phyloP scores from a whole-genome alignment of 352 stramenopile species.

The Phytophthora pisi region DNA sequence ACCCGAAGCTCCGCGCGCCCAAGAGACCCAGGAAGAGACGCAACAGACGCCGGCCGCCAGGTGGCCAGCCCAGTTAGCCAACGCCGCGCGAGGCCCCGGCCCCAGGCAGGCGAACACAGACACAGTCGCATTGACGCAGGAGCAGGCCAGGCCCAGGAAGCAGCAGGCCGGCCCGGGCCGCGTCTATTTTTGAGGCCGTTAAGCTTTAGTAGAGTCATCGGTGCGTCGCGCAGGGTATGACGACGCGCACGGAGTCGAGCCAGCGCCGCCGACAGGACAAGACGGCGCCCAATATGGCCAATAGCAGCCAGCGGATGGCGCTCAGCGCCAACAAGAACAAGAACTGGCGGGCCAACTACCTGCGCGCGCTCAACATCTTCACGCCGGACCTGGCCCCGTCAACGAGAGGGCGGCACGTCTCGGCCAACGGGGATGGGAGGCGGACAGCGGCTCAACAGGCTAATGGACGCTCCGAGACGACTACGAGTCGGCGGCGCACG shows the following conservation, averaged over 20 bases:
- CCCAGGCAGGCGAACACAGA: background rate
- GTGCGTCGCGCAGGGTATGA: constrained; percentile 10
- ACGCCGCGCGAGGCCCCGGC: background rate
- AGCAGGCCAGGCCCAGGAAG: background rate
- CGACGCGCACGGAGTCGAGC: constrained; percentile 4
- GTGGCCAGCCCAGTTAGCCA: constrained; percentile 9
- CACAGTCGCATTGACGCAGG: background rate
- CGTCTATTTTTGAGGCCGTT: constrained; percentile 11
- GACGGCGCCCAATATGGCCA: constrained; percentile 19
- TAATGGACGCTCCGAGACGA: constrained; percentile 7
- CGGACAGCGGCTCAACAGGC: background rate
- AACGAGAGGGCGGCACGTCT: constrained; percentile 14
- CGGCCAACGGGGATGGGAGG: background rate
- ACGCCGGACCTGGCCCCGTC: constrained; percentile 46
- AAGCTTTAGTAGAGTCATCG: background rate
- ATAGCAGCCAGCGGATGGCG: constrained; percentile 30
- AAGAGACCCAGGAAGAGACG: constrained; percentile 16
- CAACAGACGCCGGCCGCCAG: constrained; percentile 12
- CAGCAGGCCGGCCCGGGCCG: background rate
- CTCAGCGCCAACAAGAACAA: constrained; percentile 44
- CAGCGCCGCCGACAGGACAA: constrained; percentile 10
- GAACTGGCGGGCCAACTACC: constrained; percentile 81
- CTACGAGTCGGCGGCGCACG: constrained; percentile 5
- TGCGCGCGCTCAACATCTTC: constrained; percentile 79
- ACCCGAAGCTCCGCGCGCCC: constrained; percentile 2